Base-by-base conservation (phyloP, 2,329 filamentous ascomycete genomes). In the Ambrosiella beaveri region DNA sequence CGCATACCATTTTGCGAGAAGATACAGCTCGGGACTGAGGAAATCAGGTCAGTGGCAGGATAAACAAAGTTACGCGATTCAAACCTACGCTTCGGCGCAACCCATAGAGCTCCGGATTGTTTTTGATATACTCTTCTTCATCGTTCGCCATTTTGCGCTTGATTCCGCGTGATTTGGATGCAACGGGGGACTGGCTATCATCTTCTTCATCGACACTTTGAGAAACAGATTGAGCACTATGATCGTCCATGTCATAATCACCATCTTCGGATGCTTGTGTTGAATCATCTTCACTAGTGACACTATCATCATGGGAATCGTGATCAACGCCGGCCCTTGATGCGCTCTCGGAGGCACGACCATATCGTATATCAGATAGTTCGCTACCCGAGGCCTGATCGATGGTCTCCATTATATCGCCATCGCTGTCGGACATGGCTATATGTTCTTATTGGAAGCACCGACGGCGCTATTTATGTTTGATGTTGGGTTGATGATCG, bases 61-160 rank as follows among this genome's bases (percentile, higher is more conserved):
- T 17, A 11, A 56, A 38, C 27, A 55, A 50, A 52, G 15, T 9
- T 19, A 56, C n/a, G 54, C 58, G 39, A 59, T n/a, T 56, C 27
- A 17, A 55, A 54, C 85, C 62, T 83, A 93, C 90, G 74, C 93
- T 98, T 73, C 93, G 81, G 65, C 93, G 82, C 64, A 98, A 76
- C 53, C 93, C 93, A 73, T 97, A 98, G 7, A 98, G 76, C 71
- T 95, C 89, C 50, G 93, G 93, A 66, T 98, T 95, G 66, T 88
- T 86, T 65, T 84, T 79, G 65, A 97, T 95, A 67, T 83, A 90
- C 52, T 89, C 84, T 60, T 93, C 85, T 65, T 93, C 86, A 56
- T 84, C 82, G 41, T 79, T 68, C 67, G 76, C 69, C 63, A 76
- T 71, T 72, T 87, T 85, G 71, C 89, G 85, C 75, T 95, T 95